A percentile compares a stretch with the other conserved stretches of the same genome.
phyloP scores from a whole-genome alignment of 2,329 filamentous ascomycete genomes.

The Fusarium sp. region DNA sequence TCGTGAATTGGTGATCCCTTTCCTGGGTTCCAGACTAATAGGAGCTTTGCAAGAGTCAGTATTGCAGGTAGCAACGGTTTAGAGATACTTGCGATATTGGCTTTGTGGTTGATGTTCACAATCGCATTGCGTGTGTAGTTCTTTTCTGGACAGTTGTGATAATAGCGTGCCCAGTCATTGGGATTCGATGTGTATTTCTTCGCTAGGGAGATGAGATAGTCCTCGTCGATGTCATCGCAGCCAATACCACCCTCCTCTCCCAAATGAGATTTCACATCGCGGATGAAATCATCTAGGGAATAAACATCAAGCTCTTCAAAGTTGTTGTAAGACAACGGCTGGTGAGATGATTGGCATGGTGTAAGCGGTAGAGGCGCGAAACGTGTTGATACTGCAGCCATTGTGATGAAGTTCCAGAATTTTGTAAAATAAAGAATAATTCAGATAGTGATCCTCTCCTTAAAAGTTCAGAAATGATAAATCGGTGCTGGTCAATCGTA shows the following conservation, averaged over 20 bases:
- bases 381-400: constrained; percentile 13
- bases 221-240: constrained; percentile 10
- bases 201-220: constrained; percentile 1
- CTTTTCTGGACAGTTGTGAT: constrained; percentile 16
- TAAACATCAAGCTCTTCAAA: background rate
- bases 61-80: rapidly evolving
- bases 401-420: background rate
- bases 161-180: constrained; percentile 12
- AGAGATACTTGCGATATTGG: background rate
- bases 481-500: background rate
- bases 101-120: constrained; percentile 12
- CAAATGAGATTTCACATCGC: background rate
- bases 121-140: constrained; percentile 14
- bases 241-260: constrained; percentile 8
- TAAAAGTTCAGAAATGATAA: no score
- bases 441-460: no score
- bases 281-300: background rate
- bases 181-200: constrained; percentile 12
- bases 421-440: no score
- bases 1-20: constrained; percentile 19
- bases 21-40: constrained; percentile 19
- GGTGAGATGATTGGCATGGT: background rate
- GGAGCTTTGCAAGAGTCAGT: background rate
- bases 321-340: background rate
- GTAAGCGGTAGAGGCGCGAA: constrained; percentile 7